These are phyloP conservation scores for Apiospora hydei DNA, from an alignment of 2,329 filamentous ascomycete species.

Conservation along the genomic window DNA sequence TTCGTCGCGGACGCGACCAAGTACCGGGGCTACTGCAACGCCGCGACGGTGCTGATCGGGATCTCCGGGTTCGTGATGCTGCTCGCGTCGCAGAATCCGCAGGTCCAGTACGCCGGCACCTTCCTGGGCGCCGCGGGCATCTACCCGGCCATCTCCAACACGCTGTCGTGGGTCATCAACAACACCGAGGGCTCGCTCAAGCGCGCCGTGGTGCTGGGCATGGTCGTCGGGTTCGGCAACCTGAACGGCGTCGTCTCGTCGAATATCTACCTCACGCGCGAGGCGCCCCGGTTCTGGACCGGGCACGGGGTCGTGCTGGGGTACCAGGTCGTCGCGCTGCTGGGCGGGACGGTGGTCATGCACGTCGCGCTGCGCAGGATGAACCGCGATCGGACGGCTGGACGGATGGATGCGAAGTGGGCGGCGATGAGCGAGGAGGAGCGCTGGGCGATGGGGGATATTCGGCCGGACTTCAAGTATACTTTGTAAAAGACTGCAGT, in stretches of 20 bases:
- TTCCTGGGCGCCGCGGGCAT: slow-evolving; percentile 89
- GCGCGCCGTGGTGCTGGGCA: slow-evolving; percentile 82
- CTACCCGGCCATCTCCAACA: slow-evolving; percentile 86
- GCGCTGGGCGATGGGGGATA: slow-evolving; percentile 25
- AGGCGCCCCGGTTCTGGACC: slow-evolving; percentile 68
- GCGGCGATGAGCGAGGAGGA: slow-evolving; percentile 28
- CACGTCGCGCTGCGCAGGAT: slow-evolving; percentile 25
- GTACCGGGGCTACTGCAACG: slow-evolving; percentile 81
- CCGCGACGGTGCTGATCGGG: slow-evolving; percentile 71
- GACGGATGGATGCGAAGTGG: slow-evolving; percentile 23
- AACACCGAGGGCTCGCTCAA: slow-evolving; percentile 92
- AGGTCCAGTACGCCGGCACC: slow-evolving; percentile 80
- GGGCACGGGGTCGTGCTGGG: slow-evolving; percentile 80
- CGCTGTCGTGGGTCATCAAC: slow-evolving; percentile 86
- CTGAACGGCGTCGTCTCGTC: slow-evolving; percentile 84
- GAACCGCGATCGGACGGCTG: slow-evolving; percentile 22
- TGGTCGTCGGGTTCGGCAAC: slow-evolving; percentile 93
- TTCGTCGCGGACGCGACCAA: slow-evolving; percentile 75
- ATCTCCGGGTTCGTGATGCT: slow-evolving; percentile 86
- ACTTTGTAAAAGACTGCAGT: slow-evolving; percentile 11
- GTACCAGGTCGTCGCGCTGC: slow-evolving; percentile 26
- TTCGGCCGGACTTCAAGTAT: slow-evolving; percentile 28
- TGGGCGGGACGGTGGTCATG: slow-evolving; percentile 27
- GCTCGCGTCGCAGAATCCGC: slow-evolving; percentile 66
- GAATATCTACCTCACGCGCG: slow-evolving; percentile 75